Evolutionary conservation across 139 green algal species (phyloP), one percentile per base, ranked within the genome.

Genomic region (Limnomonas spitsbergensis): DNA sequence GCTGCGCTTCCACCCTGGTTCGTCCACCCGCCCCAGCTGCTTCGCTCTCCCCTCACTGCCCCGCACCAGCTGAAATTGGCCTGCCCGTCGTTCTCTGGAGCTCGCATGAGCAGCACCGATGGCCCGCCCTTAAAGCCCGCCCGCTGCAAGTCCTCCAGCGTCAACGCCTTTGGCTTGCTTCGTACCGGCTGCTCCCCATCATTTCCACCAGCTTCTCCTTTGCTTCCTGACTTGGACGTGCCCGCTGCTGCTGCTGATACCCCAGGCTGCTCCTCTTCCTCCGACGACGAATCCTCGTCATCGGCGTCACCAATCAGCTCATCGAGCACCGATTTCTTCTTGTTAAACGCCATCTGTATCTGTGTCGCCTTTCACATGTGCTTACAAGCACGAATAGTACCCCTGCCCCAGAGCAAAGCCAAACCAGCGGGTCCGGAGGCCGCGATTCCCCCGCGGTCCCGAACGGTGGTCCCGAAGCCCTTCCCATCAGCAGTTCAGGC

Each of bases 31-130:
- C n/a, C n/a, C n/a, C n/a, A n/a, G n/a, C n/a, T n/a, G n/a, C n/a
- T n/a, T n/a, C n/a, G n/a, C n/a, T n/a, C n/a, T n/a, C n/a, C n/a
- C n/a, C n/a, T n/a, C n/a, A n/a, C n/a, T n/a, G n/a, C n/a, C n/a
- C n/a, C n/a, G n/a, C n/a, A n/a, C n/a, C n/a, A n/a, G n/a, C n/a
- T n/a, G n/a, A n/a, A n/a, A n/a, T n/a, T n/a, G n/a, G n/a, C n/a
- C n/a, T n/a, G n/a, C n/a, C n/a, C n/a, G n/a, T n/a, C n/a, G n/a
- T 92, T 82, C 79, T 91, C 38, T 88, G 94, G 84, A 82, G 90
- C 0, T 32, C 94, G 75, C 36, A 40, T 2, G 89, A 95, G 83
- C 83, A 95, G 38, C 34, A 75, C 31, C 7, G 26, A 71, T 47
- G 6, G 36, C 40, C 20, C 34, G 2, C 3, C 61, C 29, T 72